Conservation (phyloP, 106 monocot species). For the Xerophyta viscosa region DNA sequence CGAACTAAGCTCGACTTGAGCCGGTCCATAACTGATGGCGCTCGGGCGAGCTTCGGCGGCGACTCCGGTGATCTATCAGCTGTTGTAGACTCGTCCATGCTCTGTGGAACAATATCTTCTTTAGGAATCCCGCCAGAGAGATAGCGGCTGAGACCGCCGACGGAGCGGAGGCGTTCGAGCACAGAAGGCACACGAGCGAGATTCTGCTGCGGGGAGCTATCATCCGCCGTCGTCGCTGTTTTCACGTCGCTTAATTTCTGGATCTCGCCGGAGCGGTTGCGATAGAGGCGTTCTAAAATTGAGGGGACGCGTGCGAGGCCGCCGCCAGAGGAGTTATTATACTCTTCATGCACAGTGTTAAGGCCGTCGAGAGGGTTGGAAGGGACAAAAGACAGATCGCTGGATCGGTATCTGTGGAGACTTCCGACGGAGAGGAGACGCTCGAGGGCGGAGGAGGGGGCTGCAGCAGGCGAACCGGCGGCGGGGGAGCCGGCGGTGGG, state of each 20-base stretch:
- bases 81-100: too few relatives aligned
- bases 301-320: constrained; percentile 11
- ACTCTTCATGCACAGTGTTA: background rate
- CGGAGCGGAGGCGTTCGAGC: background rate
- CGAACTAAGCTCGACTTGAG: background rate
- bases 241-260: background rate
- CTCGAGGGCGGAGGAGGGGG: background rate
- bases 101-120: too few relatives aligned
- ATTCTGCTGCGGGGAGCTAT: background rate
- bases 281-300: constrained; percentile 14
- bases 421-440: background rate
- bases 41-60: too few relatives aligned
- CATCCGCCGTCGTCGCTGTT: background rate
- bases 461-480: background rate
- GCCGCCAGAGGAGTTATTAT: background rate
- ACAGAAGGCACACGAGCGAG: background rate
- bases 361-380: background rate
- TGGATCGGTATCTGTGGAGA: background rate
- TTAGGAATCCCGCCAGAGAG: too few relatives aligned
- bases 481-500: background rate
- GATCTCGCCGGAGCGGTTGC: constrained; percentile 15
- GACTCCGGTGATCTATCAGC: too few relatives aligned
- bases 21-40: too few relatives aligned
- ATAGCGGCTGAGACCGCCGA: too few relatives aligned
- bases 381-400: background rate